phyloP scores from a whole-genome alignment of 2,329 filamentous ascomycete genomes.

The Fusarium musae region DNA sequence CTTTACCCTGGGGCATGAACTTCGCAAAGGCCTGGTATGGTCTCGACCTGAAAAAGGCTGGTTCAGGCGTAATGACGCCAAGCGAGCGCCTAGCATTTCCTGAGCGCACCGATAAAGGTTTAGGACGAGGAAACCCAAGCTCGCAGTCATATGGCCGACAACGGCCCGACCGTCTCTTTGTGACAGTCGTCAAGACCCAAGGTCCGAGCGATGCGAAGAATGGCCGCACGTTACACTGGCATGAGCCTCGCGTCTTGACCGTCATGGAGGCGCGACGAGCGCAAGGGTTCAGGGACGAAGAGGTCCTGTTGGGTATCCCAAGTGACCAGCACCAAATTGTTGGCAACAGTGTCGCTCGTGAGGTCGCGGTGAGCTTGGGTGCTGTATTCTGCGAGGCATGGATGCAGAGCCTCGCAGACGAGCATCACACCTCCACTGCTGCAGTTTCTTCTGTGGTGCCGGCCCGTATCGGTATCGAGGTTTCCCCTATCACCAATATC shows the following conservation, averaged over 20 bases:
- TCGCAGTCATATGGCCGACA: conserved; percentile 65
- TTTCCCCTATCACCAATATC: conserved; percentile 7
- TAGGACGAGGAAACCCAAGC: conserved; percentile 53
- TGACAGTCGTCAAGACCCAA: conserved; percentile 70
- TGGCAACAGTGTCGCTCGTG: conserved; percentile 80
- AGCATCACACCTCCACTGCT: conserved; percentile 1
- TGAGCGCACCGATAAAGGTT: conserved; percentile 9
- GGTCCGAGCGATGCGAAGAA: conserved; percentile 64
- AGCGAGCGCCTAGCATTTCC: conserved; percentile 56
- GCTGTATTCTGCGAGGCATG: conserved; percentile 69
- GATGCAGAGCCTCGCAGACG: conserved; percentile 41
- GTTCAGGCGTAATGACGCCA: conserved; percentile 50
- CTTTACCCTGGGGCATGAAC: conserved; percentile 64
- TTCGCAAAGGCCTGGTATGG: conserved; percentile 60
- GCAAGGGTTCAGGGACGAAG: conserved; percentile 76
- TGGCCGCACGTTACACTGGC: conserved; percentile 72
- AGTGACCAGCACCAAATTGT: conserved; percentile 71
- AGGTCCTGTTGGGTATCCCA: conserved; percentile 71
- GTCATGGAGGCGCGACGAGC: conserved; percentile 75
- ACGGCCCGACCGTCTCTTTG: conserved; percentile 63
- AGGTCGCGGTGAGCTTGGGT: conserved; percentile 74
- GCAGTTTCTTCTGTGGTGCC: neutral
- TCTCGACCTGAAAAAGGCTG: conserved; percentile 31
- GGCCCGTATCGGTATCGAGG: conserved; percentile 17
- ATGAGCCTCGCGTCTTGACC: conserved; percentile 68